Evolutionary conservation across 345 rosid genomes (phyloP), one percentile per base, ranked within the genome.

Genomic region (Lepidium africanum): DNA sequence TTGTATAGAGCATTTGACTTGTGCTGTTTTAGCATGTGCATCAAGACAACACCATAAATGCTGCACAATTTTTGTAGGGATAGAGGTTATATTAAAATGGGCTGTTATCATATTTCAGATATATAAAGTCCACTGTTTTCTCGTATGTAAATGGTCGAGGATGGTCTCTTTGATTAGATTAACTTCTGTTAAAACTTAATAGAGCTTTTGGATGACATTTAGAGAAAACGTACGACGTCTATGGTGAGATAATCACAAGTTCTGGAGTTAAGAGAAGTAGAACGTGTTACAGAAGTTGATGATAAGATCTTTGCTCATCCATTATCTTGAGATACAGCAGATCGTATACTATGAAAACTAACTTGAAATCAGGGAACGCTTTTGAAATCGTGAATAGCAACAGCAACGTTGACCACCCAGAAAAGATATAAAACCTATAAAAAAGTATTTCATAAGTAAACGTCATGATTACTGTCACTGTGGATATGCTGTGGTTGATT

Each of bases 21-120:
- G 39, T 65, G 48, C 11, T 61, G 27, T 13, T 45, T 46, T 21
- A 19, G 19, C 27, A 19, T 35, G 7, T 55, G 42, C 27, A 35
- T 36, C 27, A 51, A 47, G 51, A 10, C 41, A 63, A 32, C 14
- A 41, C 14, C 37, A 38, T 27, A 65, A 41, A 48, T 40, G 46
- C 11, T 72, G 60, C 71, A 65, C 9, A 49, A 41, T 10, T 59
- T 73, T 65, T 49, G 53, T 58, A 58, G 67, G 30, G 45, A 65
- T 65, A 67, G 33, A 57, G 54, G 36, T 46, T 55, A 25, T 63
- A 54, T 45, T 43, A 37, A 37, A 71, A 9, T 25, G 52, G 27
- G 11, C 45, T 30, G 40, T 45, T 21, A 12, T 52, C 6, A 5
- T 30, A 30, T 30, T 38, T 62, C 39, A 62, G 39, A 43, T 1